Base-by-base conservation (phyloP, 257 asterid species). In the Nicotiana attenuata region DNA sequence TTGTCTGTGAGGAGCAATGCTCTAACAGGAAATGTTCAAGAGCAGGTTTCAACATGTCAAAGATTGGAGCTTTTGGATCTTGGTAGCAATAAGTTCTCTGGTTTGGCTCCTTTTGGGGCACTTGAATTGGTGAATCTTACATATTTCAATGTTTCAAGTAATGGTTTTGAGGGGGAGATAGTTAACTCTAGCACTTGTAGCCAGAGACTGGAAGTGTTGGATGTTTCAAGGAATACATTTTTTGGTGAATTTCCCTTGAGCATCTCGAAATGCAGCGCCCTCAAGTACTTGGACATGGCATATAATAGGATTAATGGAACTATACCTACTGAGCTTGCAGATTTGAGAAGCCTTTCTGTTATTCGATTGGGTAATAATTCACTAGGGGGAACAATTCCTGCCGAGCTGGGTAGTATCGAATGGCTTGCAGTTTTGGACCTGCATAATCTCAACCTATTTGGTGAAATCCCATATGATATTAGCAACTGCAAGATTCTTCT, bases 381-480 rank as follows among this genome's bases (percentile, higher is more conserved):
- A 14, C 80, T 94, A 31, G 86, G 84, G 0, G 98, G 99, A 56
- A 85, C 83, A 20, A 93, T 96, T 52, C 97, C 99, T 15, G 16
- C 82, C 5, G 90, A 89, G 71, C 47, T 94, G 31, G 96, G 99
- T 65, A 82, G 83, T 77, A 90, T 94, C 63, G 98, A 94, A 87
- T 92, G 85, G 95, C 97, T 94, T 77, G 91, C 92, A 90, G 96
- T 91, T 81, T 92, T 96, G 20, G 97, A 96, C 86, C 87, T 96
- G 84, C 92, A 85, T 56, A 92, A 88, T 84, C 93, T 94, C 79
- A 35, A 59, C 65, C 92, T 96, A 60, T 81, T 24, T 53, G 97
- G 99, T 59, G 91, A 88, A 86, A 89, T 96, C 81, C 99, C 98
- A 0, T 53, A 69, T 52, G 93, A 92, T 87, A 87, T 94, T 65